Evolutionary conservation across 352 stramenopile genomes (phyloP).

Genomic region (Globisporangium recalcitrans): DNA sequence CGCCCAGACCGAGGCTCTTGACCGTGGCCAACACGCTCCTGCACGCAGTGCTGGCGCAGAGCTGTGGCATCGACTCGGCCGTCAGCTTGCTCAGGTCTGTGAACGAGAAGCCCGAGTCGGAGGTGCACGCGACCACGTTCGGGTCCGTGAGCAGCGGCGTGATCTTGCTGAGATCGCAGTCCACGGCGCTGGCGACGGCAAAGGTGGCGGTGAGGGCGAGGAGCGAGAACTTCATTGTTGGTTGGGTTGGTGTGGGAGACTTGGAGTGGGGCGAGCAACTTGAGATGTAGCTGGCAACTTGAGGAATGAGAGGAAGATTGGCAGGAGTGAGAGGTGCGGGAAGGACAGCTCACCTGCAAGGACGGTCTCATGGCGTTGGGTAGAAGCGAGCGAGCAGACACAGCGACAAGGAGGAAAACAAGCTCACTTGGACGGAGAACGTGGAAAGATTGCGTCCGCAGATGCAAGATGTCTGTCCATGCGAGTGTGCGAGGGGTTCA

Average conservation of each 20-base stretch:
- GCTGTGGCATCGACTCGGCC: slow-evolving; percentile 10
- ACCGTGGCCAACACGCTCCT: slow-evolving; percentile 16
- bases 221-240: slow-evolving; percentile 15
- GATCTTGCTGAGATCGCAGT: slow-evolving; percentile 12
- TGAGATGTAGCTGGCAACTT: background rate
- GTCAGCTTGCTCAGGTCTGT: slow-evolving; percentile 3
- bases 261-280: background rate
- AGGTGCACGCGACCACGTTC: slow-evolving; percentile 2
- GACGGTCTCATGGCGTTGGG: background rate
- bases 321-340: background rate
- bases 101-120: slow-evolving; percentile 27
- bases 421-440: background rate
- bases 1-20: slow-evolving; percentile 21
- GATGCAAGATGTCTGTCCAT: background rate
- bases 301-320: slow-evolving; percentile 4
- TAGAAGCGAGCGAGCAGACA: background rate
- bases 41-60: slow-evolving; percentile 24
- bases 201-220: slow-evolving; percentile 1
- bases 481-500: background rate
- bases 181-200: slow-evolving; percentile 3
- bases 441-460: background rate
- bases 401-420: background rate
- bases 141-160: slow-evolving; percentile 4
- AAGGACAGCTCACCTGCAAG: background rate
- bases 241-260: too few species aligned